These are phyloP conservation scores for Penicillium sp. DNA, from an alignment of 2,329 filamentous ascomycete genomes.

Conservation along the genomic window DNA sequence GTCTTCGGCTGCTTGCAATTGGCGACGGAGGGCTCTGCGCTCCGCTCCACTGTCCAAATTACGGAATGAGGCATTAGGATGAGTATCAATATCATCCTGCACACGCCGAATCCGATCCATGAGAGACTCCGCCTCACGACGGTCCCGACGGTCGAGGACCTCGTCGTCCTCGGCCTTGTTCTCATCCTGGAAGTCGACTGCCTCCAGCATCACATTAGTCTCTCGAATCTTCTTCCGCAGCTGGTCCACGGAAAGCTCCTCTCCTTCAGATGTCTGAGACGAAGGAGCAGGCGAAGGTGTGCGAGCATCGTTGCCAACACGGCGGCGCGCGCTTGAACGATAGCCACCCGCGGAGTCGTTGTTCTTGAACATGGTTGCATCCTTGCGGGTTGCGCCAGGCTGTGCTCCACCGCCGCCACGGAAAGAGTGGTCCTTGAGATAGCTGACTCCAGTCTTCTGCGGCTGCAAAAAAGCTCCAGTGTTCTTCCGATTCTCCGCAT, in stretches of 20 bases:
- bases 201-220: conserved; percentile 90
- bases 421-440: conserved; percentile 94
- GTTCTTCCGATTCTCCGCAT: conserved; percentile 85
- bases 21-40: conserved; percentile 78
- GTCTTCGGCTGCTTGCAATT: conserved; percentile 85
- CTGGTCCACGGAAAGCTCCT: conserved; percentile 84
- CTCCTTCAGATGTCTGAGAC: conserved; percentile 61
- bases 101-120: conserved; percentile 88
- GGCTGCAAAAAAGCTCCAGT: conserved; percentile 88
- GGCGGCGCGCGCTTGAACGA: conserved; percentile 86
- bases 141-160: conserved; percentile 82
- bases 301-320: conserved; percentile 66
- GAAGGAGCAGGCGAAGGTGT: conserved; percentile 81
- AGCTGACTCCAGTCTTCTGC: conserved; percentile 97
- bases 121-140: conserved; percentile 88
- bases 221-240: conserved; percentile 89
- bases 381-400: conserved; percentile 69
- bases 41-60: conserved; percentile 85
- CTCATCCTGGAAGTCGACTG: conserved; percentile 95
- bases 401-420: conserved; percentile 61
- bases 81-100: conserved; percentile 90
- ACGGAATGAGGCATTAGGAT: conserved; percentile 73
- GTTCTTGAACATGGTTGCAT: conserved; percentile 95
- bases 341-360: conserved; percentile 93
- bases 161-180: conserved; percentile 88